Evolutionary conservation across 345 rosid genomes (phyloP).

Genomic region (Gynandropsis gynandra): DNA sequence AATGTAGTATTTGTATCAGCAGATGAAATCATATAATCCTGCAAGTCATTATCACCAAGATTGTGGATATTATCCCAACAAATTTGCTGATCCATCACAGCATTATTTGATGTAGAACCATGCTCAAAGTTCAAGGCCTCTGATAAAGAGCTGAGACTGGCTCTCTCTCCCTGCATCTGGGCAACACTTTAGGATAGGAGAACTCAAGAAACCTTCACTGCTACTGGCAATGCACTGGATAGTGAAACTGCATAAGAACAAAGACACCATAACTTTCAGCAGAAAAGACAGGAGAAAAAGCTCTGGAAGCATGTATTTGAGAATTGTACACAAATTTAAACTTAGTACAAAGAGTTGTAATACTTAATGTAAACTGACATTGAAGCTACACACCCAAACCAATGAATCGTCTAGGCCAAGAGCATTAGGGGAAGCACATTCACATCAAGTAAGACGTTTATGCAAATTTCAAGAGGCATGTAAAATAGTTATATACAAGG

Average conservation of each 20-base stretch:
- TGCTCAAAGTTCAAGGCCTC: conserved; percentile 67
- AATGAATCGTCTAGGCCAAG: background rate
- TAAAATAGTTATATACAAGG: conserved; percentile 2
- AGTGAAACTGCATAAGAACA: conserved; percentile 5
- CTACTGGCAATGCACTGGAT: conserved; percentile 14
- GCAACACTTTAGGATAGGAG: conserved; percentile 17
- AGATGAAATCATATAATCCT: conserved; percentile 45
- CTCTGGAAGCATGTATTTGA: background rate
- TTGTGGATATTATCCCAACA: conserved; percentile 55
- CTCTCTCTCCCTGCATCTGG: conserved; percentile 81
- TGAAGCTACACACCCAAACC: background rate
- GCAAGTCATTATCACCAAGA: conserved; percentile 38
- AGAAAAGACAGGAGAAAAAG: conserved; percentile 7
- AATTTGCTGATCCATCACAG: conserved; percentile 50
- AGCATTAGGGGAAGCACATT: conserved; percentile 9
- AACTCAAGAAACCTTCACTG: conserved; percentile 25
- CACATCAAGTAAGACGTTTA: background rate
- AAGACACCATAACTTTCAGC: conserved; percentile 1
- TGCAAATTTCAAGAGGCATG: background rate
- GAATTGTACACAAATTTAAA: background rate
- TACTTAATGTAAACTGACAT: background rate
- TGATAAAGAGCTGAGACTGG: conserved; percentile 63
- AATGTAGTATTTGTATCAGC: conserved; percentile 29
- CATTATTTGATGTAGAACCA: conserved; percentile 61
- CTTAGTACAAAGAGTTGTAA: background rate